Base-by-base conservation (phyloP, 2,329 filamentous ascomycete species). In the Pseudogymnoascus pannorum region DNA sequence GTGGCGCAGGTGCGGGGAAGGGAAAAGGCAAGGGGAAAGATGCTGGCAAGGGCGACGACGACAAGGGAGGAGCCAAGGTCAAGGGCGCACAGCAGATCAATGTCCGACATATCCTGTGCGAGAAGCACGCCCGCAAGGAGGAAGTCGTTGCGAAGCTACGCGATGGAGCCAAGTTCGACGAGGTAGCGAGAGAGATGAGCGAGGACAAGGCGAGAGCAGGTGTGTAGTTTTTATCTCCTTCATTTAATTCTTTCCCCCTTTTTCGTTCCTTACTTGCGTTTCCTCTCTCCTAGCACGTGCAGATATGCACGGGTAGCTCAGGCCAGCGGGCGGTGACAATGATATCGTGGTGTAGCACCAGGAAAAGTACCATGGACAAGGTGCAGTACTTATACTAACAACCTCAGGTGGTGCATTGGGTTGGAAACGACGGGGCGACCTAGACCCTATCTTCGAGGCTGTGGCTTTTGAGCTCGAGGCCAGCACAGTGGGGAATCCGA, bases 101-200 rank as follows among this genome's bases (percentile, higher is more conserved):
- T 69, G 87, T 88, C 59, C 82, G 88, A 40, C 88, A 92, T 73
- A 90, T 91, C 51, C 61, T 73, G 76, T 92, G 89, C 68, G 86
- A 87, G 71, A 92, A 92, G 71, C 85, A 91, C 71, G 75, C 78
- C n/a, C 90, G 87, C 73, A 92, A 91, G 71, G 88, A 91, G 70
- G 86, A 91, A 71, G 89, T 89, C 0, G 72, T 91, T 14, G 81
- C 81, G 61, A 87, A 90, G 74, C 74, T 92, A 59, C 80, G 79
- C 38, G 82, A 74, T 3, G 87, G 88, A 1, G 79, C 79, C 58
- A 89, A 87, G 68, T 92, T 92, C 69, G 88, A 91, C 67, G 85
- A 88, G 57, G 87, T 92, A 5, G 89, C 89, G 8, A 77, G 83
- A 60, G 83, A 86, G 66, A 89, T 83, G 70, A 89, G 86, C 0